Evolutionary conservation across 257 asterid species (phyloP).

Genomic region (Solanum dulcamara): DNA sequence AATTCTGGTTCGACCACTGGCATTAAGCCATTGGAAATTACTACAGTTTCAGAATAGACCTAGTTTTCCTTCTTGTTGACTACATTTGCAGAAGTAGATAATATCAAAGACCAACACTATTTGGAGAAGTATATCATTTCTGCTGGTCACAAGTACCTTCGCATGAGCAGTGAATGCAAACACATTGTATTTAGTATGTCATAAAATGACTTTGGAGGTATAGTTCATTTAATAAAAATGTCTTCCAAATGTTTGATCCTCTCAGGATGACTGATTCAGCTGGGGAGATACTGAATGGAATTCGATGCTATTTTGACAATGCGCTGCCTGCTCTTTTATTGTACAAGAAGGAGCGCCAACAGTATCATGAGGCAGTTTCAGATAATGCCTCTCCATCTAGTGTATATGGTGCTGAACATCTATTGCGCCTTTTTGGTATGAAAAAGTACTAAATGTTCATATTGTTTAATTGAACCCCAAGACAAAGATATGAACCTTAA

Average conservation of each 20-base stretch:
- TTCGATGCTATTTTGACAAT: conserved; percentile 79
- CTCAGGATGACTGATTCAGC: conserved; percentile 59
- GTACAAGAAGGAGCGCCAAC: conserved; percentile 86
- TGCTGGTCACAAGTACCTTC: background rate
- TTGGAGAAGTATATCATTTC: background rate
- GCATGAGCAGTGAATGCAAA: background rate
- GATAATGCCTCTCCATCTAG: conserved; percentile 65
- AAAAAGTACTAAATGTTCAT: background rate
- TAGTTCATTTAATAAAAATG: background rate
- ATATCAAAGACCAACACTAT: background rate
- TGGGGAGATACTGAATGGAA: conserved; percentile 77
- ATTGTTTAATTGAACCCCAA: background rate
- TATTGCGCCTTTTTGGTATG: conserved; percentile 93
- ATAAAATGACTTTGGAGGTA: background rate
- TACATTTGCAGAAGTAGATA: background rate
- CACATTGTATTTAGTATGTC: background rate
- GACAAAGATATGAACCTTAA: background rate
- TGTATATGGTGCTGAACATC: conserved; percentile 94
- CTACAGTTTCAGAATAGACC: background rate
- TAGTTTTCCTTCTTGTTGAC: background rate
- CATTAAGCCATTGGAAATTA: background rate
- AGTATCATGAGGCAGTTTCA: conserved; percentile 52
- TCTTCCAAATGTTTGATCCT: conserved; percentile 10
- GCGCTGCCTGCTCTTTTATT: conserved; percentile 68
- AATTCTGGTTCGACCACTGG: too few species aligned